Evolutionary conservation across 805 yeast genomes (phyloP).

Genomic region (Suhomyces xylopsoci): DNA sequence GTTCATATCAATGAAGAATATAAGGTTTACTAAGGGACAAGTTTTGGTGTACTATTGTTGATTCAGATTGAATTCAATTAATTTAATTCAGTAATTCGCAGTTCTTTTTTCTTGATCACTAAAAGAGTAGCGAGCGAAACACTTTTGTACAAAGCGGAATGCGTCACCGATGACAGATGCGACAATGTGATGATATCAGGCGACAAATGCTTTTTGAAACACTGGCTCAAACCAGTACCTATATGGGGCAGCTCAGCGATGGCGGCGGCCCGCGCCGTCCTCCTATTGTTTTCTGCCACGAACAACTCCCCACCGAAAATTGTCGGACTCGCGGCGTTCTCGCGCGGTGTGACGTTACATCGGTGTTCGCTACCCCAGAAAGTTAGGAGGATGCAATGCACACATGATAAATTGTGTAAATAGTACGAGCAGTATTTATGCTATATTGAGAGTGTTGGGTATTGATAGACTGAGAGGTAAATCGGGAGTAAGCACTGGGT

Average conservation of each 20-base stretch:
- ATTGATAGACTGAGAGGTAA: too few relatives aligned
- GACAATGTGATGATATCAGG: neutral
- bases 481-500: neutral
- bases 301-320: neutral
- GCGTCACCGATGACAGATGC: neutral
- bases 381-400: neutral
- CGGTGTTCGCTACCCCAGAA: neutral
- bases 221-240: neutral
- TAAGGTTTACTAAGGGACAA: neutral
- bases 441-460: too few relatives aligned
- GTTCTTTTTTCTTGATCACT: neutral
- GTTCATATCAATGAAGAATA: slow-evolving; percentile 1
- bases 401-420: too few relatives aligned
- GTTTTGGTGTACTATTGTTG: neutral
- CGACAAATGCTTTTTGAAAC: neutral
- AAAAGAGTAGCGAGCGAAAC: neutral
- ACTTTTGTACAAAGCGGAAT: neutral
- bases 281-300: neutral
- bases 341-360: neutral
- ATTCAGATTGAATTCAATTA: too few relatives aligned
- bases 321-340: neutral
- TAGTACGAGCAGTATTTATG: too few relatives aligned
- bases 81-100: neutral
- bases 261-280: neutral
- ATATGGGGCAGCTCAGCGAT: neutral